Base-by-base conservation (phyloP, 192 early-diverging fungal species). In the Coemansia sp. region DNA sequence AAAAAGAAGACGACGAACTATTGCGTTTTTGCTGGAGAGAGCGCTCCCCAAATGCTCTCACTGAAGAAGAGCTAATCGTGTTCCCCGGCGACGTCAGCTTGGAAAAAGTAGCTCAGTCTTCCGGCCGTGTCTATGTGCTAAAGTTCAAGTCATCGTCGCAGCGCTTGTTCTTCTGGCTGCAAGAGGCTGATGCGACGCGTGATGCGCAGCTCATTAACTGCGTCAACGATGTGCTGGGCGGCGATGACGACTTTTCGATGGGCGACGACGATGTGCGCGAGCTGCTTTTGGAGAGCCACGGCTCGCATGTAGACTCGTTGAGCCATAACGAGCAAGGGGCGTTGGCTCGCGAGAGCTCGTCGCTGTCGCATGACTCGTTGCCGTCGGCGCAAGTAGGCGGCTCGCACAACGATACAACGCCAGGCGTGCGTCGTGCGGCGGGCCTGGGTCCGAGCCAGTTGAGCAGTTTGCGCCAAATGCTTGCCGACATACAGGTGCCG, bases 111-210 rank as follows among this genome's bases (percentile, higher is more conserved):
- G 48, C 55, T 48, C 83, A 85, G 70, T 67, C 82, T 0, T 56
- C 82, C 19, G 92, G 87, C 6, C 89, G 93, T 59, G 93, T 95
- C 0, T 87, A 87, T 64, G 79, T 95, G 51, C 77, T 95, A 17
- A 88, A 87, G 69, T 95, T 93, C 78, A 86, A 88, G 72, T 87
- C 91, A 2, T 92, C 92, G 15, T 84, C 77, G 57, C 88, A 89
- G 75, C 86, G 87, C 25, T 61, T 87, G 53, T 93, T 95, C 67
- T 93, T 90, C 60, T 95, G 93, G 93, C 85, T 92, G 80, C 93
- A 95, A 69, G 85, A 84, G 43, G 65, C 74, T 5, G 86, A 88
- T 49, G 72, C 82, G 15, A 82, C 32, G 84, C 15, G 81, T 77
- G 32, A 91, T 91, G 72, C 59, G 72, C 12, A 82, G 52, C 60